phyloP scores from a whole-genome alignment of 305 asterid species.

The Fraxinus latifolia region DNA sequence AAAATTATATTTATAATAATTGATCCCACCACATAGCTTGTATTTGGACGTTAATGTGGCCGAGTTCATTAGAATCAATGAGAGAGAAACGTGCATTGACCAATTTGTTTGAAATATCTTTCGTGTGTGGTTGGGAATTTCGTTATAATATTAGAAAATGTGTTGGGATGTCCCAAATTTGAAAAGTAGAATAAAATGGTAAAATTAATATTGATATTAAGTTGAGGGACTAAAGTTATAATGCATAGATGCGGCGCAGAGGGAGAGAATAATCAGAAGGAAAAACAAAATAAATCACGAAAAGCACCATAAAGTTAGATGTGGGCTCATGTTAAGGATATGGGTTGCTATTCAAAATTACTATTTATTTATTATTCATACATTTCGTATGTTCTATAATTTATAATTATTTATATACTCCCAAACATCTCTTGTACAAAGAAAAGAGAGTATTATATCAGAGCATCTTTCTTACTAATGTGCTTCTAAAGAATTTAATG shows the following conservation, averaged over 20 bases:
- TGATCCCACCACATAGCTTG: not conserved
- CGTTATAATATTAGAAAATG: not conserved
- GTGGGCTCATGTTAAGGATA: not conserved
- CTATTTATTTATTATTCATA: too few relatives aligned
- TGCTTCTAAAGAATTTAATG: not conserved
- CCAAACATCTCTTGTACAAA: not conserved
- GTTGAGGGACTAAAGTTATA: not conserved
- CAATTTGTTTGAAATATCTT: not conserved
- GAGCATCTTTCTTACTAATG: not conserved
- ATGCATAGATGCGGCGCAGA: not conserved
- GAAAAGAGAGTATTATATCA: not conserved
- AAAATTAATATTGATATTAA: not conserved
- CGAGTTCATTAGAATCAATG: not conserved
- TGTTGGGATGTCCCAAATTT: not conserved
- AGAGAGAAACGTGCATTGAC: not conserved
- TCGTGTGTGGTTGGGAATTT: not conserved
- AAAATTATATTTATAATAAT: not conserved
- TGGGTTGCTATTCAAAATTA: not conserved
- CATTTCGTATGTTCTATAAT: too few relatives aligned
- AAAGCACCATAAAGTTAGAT: not conserved
- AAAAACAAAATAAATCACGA: not conserved
- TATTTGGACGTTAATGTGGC: conserved; percentile 2
- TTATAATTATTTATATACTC: too few relatives aligned
- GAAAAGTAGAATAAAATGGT: not conserved
- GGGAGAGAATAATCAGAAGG: not conserved